Evolutionary conservation across 768 basidiomycete genomes (phyloP).

Genomic region (Serendipita sp.): DNA sequence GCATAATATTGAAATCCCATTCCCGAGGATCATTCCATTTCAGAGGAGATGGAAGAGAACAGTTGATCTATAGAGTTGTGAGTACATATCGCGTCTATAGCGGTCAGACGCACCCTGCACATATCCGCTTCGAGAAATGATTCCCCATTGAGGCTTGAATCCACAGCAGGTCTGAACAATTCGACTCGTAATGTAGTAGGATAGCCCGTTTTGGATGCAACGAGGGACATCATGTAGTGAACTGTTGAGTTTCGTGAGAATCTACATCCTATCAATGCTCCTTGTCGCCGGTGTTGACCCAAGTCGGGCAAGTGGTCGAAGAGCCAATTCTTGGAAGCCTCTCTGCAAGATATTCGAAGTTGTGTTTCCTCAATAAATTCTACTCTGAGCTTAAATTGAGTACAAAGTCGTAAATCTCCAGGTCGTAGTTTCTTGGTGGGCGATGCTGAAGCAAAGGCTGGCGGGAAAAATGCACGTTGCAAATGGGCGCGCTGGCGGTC

Average conservation of each 20-base stretch:
- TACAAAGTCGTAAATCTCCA: slow-evolving; percentile 66
- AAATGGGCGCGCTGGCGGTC: slow-evolving; percentile 77
- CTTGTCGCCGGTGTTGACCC: slow-evolving; percentile 36
- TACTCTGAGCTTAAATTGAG: slow-evolving; percentile 62
- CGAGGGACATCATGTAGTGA: slow-evolving; percentile 71
- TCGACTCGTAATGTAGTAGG: slow-evolving; percentile 67
- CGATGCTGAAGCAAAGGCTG: slow-evolving; percentile 49
- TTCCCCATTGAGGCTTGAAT: slow-evolving; percentile 71
- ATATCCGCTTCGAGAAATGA: not conserved
- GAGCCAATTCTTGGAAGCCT: slow-evolving; percentile 91
- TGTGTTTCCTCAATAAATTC: slow-evolving; percentile 66
- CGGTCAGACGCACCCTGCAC: not conserved
- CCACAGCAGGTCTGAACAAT: slow-evolving; percentile 58
- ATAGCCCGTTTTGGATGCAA: slow-evolving; percentile 58
- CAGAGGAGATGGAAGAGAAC: slow-evolving; percentile 55
- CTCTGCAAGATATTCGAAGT: slow-evolving; percentile 78
- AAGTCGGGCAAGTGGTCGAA: slow-evolving; percentile 50
- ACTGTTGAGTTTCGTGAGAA: slow-evolving; percentile 75
- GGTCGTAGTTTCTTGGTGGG: slow-evolving; percentile 39
- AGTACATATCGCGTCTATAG: not conserved
- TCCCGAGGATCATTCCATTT: slow-evolving; percentile 66
- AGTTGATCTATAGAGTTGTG: slow-evolving; percentile 14
- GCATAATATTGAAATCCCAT: slow-evolving; percentile 61
- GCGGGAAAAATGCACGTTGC: slow-evolving; percentile 72
- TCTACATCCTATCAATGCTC: slow-evolving; percentile 55